Percentiles rank a stretch among this genome's conserved stretches.
Evolutionary conservation across 768 basidiomycete species (phyloP).

Genomic region (Hericium erinaceus): DNA sequence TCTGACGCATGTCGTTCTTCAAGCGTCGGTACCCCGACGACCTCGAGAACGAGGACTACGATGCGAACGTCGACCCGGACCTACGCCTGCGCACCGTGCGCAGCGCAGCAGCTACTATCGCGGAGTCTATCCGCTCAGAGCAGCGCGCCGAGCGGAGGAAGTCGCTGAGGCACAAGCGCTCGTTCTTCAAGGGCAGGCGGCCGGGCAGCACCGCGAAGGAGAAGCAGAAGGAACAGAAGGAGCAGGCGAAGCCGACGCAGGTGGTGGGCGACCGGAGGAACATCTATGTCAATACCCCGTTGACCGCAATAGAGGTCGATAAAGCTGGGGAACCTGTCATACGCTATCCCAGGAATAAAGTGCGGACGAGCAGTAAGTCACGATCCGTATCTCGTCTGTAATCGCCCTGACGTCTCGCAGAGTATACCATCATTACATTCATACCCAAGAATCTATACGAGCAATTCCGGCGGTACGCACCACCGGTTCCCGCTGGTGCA

Average conservation of each 20-base stretch:
- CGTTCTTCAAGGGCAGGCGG: constrained; percentile 46
- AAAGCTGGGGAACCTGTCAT: constrained; percentile 64
- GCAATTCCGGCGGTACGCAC: constrained; percentile 76
- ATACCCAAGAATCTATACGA: constrained; percentile 91
- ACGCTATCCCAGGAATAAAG: constrained; percentile 88
- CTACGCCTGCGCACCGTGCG: constrained; percentile 85
- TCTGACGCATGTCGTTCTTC: not conserved
- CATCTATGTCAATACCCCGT: constrained; percentile 70
- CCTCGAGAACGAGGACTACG: constrained; percentile 46
- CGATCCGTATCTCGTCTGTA: not conserved
- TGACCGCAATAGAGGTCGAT: constrained; percentile 58
- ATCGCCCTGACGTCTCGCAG: constrained; percentile 27
- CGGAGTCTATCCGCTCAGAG: constrained; percentile 79
- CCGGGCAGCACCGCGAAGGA: constrained; percentile 4
- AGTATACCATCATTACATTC: constrained; percentile 87
- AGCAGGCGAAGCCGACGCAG: constrained; percentile 24
- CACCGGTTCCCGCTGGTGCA: not conserved
- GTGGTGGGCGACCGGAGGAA: constrained; percentile 51
- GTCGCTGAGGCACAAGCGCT: constrained; percentile 36
- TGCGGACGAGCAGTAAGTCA: constrained; percentile 81
- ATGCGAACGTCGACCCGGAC: constrained; percentile 72
- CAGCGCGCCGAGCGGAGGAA: constrained; percentile 53
- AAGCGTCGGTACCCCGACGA: constrained; percentile 15
- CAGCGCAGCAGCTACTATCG: constrained; percentile 85
- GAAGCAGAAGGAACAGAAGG: constrained; percentile 36